Evolutionary conservation across 257 asterid species (phyloP).

Genomic region (Henckelia pumila): DNA sequence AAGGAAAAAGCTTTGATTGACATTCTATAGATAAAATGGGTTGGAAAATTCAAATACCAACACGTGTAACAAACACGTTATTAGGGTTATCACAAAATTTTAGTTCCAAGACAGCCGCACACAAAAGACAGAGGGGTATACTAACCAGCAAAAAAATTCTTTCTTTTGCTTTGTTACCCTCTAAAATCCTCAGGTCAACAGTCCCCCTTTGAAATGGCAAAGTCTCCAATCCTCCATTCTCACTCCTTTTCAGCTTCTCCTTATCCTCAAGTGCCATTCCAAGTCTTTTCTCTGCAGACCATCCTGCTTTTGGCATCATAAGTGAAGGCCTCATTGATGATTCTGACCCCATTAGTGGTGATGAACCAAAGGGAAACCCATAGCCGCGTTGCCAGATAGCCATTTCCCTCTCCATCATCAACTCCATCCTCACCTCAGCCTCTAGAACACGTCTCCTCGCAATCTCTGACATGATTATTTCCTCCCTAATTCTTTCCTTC

Average conservation of each 20-base stretch:
- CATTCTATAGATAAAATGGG: too few relatives aligned
- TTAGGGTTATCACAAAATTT: neutral
- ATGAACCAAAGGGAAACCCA: conserved; percentile 28
- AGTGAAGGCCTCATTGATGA: conserved; percentile 23
- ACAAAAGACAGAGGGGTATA: conserved; percentile 9
- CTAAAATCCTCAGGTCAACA: conserved; percentile 29
- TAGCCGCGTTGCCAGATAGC: conserved; percentile 28
- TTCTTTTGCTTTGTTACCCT: conserved; percentile 32
- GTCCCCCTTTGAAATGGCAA: conserved; percentile 35
- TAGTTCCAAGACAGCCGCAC: conserved; percentile 1
- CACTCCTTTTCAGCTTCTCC: conserved; percentile 29
- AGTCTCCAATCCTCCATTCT: conserved; percentile 25
- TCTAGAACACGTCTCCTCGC: conserved; percentile 49
- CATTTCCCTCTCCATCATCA: conserved; percentile 49
- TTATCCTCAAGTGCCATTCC: conserved; percentile 26
- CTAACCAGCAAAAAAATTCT: conserved; percentile 49
- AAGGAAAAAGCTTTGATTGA: too few relatives aligned
- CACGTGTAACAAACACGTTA: neutral
- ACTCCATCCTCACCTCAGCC: conserved; percentile 61
- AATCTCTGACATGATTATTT: conserved; percentile 49
- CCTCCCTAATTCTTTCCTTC: conserved; percentile 52
- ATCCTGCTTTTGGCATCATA: conserved; percentile 21
- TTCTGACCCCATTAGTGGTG: conserved; percentile 25
- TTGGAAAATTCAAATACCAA: too few relatives aligned
- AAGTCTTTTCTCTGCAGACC: conserved; percentile 36